Evolutionary conservation across 192 early-diverging fungal genomes (phyloP).

Genomic region (Rhizophagus prolifer): DNA sequence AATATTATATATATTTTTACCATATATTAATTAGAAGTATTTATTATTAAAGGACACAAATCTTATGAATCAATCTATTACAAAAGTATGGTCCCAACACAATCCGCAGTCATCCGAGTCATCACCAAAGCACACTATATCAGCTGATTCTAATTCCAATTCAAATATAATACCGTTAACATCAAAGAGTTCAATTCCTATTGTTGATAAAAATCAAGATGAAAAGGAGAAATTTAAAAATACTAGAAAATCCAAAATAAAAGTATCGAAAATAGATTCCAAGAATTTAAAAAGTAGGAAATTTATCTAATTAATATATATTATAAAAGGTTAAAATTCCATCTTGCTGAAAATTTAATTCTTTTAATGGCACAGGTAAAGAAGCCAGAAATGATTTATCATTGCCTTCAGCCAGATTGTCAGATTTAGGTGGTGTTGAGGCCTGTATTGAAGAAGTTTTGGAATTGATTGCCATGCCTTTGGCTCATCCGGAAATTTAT

Average conservation of each 20-base stretch:
- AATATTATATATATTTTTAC: not conserved
- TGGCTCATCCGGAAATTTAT: slow-evolving; percentile 92
- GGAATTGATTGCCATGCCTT: slow-evolving; percentile 90
- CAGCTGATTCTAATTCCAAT: slow-evolving; percentile 40
- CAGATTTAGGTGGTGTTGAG: slow-evolving; percentile 91
- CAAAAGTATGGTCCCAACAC: slow-evolving; percentile 43
- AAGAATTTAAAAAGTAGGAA: not conserved
- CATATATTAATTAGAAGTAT: not conserved
- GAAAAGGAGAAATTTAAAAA: not conserved
- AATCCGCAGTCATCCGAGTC: not conserved
- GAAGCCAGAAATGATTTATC: not conserved
- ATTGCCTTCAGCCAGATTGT: slow-evolving; percentile 58
- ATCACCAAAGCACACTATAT: slow-evolving; percentile 26
- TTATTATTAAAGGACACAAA: slow-evolving; percentile 51
- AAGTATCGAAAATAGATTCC: not conserved
- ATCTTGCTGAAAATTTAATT: not conserved
- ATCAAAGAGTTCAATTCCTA: not conserved
- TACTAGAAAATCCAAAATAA: not conserved
- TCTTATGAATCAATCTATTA: slow-evolving; percentile 60
- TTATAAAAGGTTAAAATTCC: not conserved
- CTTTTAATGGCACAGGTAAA: too few species aligned
- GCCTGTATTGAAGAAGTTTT: slow-evolving; percentile 85
- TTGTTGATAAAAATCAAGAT: not conserved
- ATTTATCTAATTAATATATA: not conserved
- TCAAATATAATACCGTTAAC: not conserved